These are phyloP conservation scores for Ensete glaucum DNA, from an alignment of 176 grass and related monocot species.

Conservation along the genomic window DNA sequence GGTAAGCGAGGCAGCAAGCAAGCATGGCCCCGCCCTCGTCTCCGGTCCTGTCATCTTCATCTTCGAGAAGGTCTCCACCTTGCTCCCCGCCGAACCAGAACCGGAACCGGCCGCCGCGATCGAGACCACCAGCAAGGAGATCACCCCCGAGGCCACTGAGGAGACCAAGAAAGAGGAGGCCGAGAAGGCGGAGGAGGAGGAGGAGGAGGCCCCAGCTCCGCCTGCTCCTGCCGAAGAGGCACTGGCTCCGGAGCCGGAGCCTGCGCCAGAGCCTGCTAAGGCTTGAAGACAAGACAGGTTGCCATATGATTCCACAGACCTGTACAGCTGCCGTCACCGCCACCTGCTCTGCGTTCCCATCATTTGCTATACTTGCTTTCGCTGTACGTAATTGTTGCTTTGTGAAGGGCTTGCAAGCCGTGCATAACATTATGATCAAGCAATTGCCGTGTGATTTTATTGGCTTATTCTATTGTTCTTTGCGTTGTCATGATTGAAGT, in stretches of 20 bases:
- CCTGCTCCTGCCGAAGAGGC: not conserved
- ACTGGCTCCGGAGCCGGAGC: not conserved
- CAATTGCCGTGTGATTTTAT: no score
- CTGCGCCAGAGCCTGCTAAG: not conserved
- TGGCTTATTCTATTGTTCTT: no score
- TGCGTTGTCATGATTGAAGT: no score
- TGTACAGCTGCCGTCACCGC: no score
- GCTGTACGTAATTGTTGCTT: no score
- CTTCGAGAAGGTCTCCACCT: slow-evolving; percentile 44
- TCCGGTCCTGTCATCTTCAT: slow-evolving; percentile 37
- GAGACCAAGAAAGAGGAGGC: not conserved
- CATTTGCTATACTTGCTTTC: no score
- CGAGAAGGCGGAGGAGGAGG: not conserved
- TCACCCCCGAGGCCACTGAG: not conserved
- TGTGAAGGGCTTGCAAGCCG: no score
- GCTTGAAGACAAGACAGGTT: not conserved
- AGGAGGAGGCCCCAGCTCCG: not conserved
- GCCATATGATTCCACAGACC: no score
- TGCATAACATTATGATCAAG: no score
- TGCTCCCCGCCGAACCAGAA: slow-evolving; percentile 36
- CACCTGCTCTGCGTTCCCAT: no score
- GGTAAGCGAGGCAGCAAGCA: slow-evolving; percentile 40
- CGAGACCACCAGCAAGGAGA: not conserved
- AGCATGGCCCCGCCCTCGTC: slow-evolving; percentile 30
- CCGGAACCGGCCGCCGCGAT: not conserved